Conservation (phyloP, 768 basidiomycete genomes). For the Russula vinacea region DNA sequence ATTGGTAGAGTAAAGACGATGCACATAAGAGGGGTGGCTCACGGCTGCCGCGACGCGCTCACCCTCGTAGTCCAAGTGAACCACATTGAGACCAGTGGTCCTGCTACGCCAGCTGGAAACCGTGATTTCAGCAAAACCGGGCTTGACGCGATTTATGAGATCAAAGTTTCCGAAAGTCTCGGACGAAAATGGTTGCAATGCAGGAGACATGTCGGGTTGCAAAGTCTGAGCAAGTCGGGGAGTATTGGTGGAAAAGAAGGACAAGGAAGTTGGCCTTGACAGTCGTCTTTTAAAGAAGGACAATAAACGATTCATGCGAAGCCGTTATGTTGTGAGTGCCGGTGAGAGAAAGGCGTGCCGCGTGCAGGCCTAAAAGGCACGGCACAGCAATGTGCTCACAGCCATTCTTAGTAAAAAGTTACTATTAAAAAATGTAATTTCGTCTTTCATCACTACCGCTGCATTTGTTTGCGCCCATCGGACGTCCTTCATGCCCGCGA, state of each 20-base stretch:
- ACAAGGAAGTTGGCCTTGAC: conserved; percentile 3
- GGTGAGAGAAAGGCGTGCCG: background rate
- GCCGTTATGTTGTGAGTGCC: background rate
- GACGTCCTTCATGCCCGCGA: conserved; percentile 21
- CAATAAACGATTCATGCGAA: conserved; percentile 20
- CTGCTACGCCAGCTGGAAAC: conserved; percentile 89
- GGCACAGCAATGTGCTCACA: background rate
- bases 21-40: background rate
- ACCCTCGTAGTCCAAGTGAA: conserved; percentile 91
- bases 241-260: conserved; percentile 17
- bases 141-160: conserved; percentile 67
- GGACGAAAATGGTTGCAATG: conserved; percentile 9
- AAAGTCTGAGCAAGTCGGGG: conserved; percentile 7
- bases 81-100: conserved; percentile 81
- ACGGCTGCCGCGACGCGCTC: conserved; percentile 26
- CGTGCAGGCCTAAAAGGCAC: too few species aligned
- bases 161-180: conserved; percentile 75
- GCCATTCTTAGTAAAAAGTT: background rate
- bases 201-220: conserved; percentile 19
- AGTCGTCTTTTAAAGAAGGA: conserved; percentile 19
- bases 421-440: background rate
- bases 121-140: conserved; percentile 75
- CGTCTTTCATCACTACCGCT: too few species aligned
- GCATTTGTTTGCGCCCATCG: too few species aligned
- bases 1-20: conserved; percentile 18